phyloP scores from a whole-genome alignment of 2,329 filamentous ascomycete genomes.

The Colletotrichum siamense region DNA sequence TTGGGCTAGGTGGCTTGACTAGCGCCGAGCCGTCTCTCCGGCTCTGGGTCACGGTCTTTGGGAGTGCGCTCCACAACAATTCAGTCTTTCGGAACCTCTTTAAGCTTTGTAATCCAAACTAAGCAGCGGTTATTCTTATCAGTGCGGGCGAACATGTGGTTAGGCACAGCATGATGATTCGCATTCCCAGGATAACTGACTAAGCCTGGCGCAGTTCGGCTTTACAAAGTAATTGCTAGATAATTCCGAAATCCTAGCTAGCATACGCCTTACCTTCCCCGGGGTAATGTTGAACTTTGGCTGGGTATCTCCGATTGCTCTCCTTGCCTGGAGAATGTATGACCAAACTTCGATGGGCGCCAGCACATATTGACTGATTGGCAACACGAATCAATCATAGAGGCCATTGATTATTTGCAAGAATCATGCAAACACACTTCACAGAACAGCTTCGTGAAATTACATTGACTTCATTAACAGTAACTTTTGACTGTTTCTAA shows the following conservation, averaged over 20 bases:
- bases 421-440: background rate
- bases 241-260: background rate
- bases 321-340: background rate
- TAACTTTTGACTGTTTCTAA: background rate
- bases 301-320: background rate
- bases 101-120: background rate
- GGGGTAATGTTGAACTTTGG: background rate
- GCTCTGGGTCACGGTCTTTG: background rate
- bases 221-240: background rate
- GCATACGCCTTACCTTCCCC: background rate
- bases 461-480: background rate
- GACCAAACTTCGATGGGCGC: background rate
- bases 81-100: background rate
- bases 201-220: background rate
- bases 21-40: background rate
- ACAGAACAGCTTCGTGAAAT: background rate
- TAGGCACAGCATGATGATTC: background rate
- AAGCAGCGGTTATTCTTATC: background rate
- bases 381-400: background rate
- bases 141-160: background rate
- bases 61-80: background rate
- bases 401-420: rapidly evolving
- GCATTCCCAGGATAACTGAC: background rate
- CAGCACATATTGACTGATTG: background rate
- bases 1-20: background rate